phyloP scores from a whole-genome alignment of 208 protist genomes.

The Leishmania arabica region DNA sequence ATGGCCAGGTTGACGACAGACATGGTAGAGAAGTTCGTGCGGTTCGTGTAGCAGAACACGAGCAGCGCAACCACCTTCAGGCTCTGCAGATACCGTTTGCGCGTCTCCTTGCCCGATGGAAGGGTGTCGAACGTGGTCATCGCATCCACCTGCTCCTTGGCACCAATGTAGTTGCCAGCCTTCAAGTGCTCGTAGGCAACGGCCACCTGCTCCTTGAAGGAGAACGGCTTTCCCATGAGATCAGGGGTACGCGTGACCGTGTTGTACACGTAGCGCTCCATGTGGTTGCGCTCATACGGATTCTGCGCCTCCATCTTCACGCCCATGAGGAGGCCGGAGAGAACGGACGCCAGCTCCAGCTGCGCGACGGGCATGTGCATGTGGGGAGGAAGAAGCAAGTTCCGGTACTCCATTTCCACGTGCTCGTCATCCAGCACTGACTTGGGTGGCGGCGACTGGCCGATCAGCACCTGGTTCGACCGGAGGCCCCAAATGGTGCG shows the following conservation, averaged over 20 bases:
- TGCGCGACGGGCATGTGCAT: slow-evolving; percentile 71
- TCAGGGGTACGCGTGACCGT: slow-evolving; percentile 48
- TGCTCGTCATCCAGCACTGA: slow-evolving; percentile 40
- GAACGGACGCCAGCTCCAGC: slow-evolving; percentile 76
- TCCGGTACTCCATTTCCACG: slow-evolving; percentile 59
- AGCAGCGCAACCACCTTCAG: slow-evolving; percentile 79
- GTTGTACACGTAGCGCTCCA: slow-evolving; percentile 75
- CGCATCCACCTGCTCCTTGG: slow-evolving; percentile 59
- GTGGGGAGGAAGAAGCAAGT: slow-evolving; percentile 52
- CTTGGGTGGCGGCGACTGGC: slow-evolving; percentile 54
- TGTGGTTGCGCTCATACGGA: slow-evolving; percentile 73
- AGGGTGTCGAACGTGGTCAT: slow-evolving; percentile 71
- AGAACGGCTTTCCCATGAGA: slow-evolving; percentile 62
- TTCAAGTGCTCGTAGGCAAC: slow-evolving; percentile 73
- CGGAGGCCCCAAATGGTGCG: slow-evolving; percentile 56
- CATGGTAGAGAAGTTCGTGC: slow-evolving; percentile 78
- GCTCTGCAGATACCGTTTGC: slow-evolving; percentile 47
- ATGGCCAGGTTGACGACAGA: slow-evolving; percentile 74
- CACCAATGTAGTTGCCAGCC: slow-evolving; percentile 64
- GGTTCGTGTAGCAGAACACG: slow-evolving; percentile 81
- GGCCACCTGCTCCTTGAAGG: slow-evolving; percentile 65
- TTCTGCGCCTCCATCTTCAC: slow-evolving; percentile 77
- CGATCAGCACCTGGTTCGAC: slow-evolving; percentile 63
- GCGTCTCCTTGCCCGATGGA: slow-evolving; percentile 49
- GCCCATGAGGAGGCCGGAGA: slow-evolving; percentile 78